Percentiles rank a stretch among this genome's conserved stretches.
Conservation (phyloP, 1,139 yeast species). For the Pichia sp. region DNA sequence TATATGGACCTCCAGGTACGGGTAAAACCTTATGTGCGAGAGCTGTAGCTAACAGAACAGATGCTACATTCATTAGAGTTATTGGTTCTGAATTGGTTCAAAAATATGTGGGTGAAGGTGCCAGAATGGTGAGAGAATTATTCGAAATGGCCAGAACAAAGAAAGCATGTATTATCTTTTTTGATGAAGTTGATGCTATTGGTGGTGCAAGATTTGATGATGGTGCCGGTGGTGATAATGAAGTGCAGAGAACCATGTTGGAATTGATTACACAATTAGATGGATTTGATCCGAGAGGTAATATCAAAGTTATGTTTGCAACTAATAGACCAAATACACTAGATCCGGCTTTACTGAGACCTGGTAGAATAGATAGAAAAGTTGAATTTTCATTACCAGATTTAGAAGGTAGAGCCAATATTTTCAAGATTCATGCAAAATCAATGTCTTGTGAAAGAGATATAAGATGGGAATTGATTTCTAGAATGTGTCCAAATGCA, state of each 20-base stretch:
- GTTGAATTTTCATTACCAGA: constrained; percentile 96
- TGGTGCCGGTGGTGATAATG: constrained; percentile 99
- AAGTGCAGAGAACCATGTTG: constrained; percentile 98
- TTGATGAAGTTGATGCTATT: constrained; percentile 96
- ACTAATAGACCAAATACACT: constrained; percentile 96
- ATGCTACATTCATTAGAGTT: constrained; percentile 95
- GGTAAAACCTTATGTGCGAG: constrained; percentile 97
- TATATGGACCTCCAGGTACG: constrained; percentile 98
- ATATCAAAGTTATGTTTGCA: constrained; percentile 98
- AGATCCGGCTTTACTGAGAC: constrained; percentile 96
- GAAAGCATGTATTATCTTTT: constrained; percentile 92
- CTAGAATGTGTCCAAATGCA: constrained; percentile 93
- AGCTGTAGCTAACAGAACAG: constrained; percentile 98
- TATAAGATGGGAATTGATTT: constrained; percentile 96
- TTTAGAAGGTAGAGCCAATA: constrained; percentile 94
- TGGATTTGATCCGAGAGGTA: constrained; percentile 98
- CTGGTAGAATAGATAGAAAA: constrained; percentile 97
- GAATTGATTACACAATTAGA: constrained; percentile 95
- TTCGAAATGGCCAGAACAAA: constrained; percentile 98
- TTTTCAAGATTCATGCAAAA: constrained; percentile 93
- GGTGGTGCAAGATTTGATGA: constrained; percentile 99
- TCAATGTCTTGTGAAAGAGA: constrained; percentile 96
- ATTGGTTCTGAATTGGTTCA: constrained; percentile 97
- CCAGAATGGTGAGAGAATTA: constrained; percentile 96
- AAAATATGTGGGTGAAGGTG: constrained; percentile 98